Evolutionary conservation across 768 basidiomycete genomes (phyloP).

Genomic region (Rhodotorula graminis): DNA sequence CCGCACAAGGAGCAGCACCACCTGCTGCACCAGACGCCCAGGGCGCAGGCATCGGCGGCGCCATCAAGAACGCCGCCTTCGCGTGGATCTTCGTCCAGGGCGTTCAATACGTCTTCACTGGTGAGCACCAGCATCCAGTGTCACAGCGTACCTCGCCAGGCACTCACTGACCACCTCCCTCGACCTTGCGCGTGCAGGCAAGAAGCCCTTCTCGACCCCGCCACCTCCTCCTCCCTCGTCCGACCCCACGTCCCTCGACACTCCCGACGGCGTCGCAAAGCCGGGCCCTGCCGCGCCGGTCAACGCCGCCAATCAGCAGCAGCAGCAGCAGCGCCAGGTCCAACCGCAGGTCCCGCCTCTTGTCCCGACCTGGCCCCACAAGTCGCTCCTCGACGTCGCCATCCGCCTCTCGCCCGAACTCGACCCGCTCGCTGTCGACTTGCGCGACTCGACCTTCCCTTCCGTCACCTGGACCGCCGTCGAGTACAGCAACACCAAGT

Average conservation of each 20-base stretch:
- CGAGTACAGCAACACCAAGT: slow-evolving; percentile 22
- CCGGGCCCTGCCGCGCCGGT: neutral
- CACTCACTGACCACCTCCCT: neutral
- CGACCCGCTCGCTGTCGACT: slow-evolving; percentile 25
- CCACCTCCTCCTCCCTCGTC: neutral
- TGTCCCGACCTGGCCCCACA: slow-evolving; percentile 6
- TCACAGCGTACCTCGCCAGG: too few species aligned
- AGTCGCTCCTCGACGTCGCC: slow-evolving; percentile 24
- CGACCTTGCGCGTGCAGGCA: neutral
- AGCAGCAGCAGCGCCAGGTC: neutral
- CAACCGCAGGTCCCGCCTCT: neutral
- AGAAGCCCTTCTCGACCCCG: neutral
- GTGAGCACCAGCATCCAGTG: too few species aligned
- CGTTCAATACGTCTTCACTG: neutral
- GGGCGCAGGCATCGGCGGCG: neutral
- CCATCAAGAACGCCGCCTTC: neutral
- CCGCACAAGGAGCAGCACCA: neutral
- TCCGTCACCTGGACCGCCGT: slow-evolving; percentile 29
- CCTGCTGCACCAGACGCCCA: neutral
- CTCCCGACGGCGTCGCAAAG: neutral
- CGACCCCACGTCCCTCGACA: neutral
- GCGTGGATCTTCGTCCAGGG: neutral
- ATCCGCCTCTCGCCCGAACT: slow-evolving; percentile 22
- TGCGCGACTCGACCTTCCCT: slow-evolving; percentile 10
- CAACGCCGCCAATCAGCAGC: neutral